These are phyloP conservation scores for Neurospora sp. DNA, from an alignment of 2,329 filamentous ascomycete genomes.

Conservation along the genomic window DNA sequence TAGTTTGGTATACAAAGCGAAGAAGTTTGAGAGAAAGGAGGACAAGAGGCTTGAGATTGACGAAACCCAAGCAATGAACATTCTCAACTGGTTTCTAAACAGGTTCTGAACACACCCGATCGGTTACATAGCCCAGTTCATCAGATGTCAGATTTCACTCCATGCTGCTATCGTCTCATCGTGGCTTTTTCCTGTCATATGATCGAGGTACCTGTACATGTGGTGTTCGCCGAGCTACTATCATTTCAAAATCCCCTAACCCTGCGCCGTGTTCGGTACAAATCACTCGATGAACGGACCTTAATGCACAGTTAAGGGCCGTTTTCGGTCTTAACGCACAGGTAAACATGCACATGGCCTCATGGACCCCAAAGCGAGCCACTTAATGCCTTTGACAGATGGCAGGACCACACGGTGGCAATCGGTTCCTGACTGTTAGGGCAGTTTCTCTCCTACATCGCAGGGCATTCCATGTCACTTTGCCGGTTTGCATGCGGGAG, in stretches of 20 bases:
- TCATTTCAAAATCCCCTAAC: neutral
- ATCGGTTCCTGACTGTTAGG: neutral
- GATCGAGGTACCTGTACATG: neutral
- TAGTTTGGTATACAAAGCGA: neutral
- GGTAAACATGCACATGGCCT: neutral
- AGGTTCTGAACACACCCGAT: neutral
- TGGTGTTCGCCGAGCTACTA: neutral
- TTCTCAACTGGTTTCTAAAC: neutral
- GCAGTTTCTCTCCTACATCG: neutral
- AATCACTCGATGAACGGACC: neutral
- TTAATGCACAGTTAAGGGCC: neutral
- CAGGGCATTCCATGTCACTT: neutral
- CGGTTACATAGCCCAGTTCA: neutral
- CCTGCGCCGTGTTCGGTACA: neutral
- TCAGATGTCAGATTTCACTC: neutral
- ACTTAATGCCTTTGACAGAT: neutral
- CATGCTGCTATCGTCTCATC: neutral
- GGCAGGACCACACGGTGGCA: neutral
- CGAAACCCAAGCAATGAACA: neutral
- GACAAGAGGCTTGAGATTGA: neutral
- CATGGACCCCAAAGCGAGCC: neutral
- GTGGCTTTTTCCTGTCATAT: neutral
- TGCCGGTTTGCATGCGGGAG: neutral
- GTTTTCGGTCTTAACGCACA: neutral
- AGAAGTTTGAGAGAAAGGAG: neutral